Conservation (phyloP, 148 eudicot species). For the Euryodendron excelsum region DNA sequence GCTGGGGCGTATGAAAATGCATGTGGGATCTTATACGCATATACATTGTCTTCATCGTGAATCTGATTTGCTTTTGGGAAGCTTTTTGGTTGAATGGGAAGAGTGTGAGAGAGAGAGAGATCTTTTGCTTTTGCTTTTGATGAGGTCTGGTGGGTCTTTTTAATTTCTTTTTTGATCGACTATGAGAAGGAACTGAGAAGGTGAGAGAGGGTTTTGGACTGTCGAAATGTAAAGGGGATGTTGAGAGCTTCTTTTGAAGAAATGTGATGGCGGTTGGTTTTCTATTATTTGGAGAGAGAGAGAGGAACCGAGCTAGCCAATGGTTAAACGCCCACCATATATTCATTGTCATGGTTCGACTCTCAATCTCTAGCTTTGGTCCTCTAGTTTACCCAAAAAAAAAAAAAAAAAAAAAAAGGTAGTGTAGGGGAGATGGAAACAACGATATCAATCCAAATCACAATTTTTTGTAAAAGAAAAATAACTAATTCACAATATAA, state of each 20-base stretch:
- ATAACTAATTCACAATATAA: too few relatives aligned
- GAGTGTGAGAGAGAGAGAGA: background rate
- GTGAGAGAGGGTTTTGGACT: background rate
- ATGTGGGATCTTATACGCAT: slow-evolving; percentile 35
- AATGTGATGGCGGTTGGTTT: background rate
- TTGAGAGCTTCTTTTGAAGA: slow-evolving; percentile 7
- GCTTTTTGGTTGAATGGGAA: slow-evolving; percentile 20
- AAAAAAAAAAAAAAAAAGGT: too few relatives aligned
- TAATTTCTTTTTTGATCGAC: background rate
- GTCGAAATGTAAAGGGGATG: background rate
- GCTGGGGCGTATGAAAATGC: background rate
- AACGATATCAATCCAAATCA: too few relatives aligned
- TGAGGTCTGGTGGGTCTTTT: background rate
- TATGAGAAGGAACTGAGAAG: background rate
- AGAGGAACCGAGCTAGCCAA: too few relatives aligned
- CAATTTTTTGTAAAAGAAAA: too few relatives aligned
- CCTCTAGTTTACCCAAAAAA: too few relatives aligned
- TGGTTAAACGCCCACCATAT: too few relatives aligned
- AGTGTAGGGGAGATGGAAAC: too few relatives aligned
- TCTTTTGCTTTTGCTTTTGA: slow-evolving; percentile 32
- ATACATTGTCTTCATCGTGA: slow-evolving; percentile 16
- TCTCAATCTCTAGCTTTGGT: too few relatives aligned
- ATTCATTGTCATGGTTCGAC: too few relatives aligned
- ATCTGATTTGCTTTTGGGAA: slow-evolving; percentile 27
- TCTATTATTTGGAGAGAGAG: background rate